A percentile compares a stretch with the other conserved stretches of the same genome.
Evolutionary conservation across 805 yeast species (phyloP).

Genomic region (Candida tibetensis): DNA sequence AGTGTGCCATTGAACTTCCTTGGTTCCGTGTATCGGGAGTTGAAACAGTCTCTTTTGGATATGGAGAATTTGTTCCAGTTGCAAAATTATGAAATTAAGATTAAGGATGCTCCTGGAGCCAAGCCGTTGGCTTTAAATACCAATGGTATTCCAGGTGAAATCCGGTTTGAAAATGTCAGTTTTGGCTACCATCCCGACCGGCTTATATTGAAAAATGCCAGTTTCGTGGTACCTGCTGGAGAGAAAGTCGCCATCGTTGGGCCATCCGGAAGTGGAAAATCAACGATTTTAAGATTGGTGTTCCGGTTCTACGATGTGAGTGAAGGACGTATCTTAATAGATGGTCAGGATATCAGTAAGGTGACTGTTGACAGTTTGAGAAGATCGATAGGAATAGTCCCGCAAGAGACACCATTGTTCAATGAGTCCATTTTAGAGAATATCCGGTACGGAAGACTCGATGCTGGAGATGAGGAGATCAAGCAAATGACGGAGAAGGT

Average conservation of each 20-base stretch:
- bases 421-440: slow-evolving; percentile 88
- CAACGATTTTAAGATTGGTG: slow-evolving; percentile 77
- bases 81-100: slow-evolving; percentile 68
- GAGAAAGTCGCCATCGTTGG: slow-evolving; percentile 92
- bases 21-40: slow-evolving; percentile 93
- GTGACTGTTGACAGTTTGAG: slow-evolving; percentile 76
- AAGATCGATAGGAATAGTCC: slow-evolving; percentile 81
- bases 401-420: slow-evolving; percentile 95
- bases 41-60: slow-evolving; percentile 88
- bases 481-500: slow-evolving; percentile 62
- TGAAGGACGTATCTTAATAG: slow-evolving; percentile 74
- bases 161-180: slow-evolving; percentile 83
- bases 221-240: slow-evolving; percentile 88
- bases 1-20: slow-evolving; percentile 92
- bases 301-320: slow-evolving; percentile 88
- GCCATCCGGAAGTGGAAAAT: slow-evolving; percentile 94
- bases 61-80: slow-evolving; percentile 93
- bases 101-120: slow-evolving; percentile 62
- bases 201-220: slow-evolving; percentile 76
- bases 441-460: slow-evolving; percentile 77
- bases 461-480: slow-evolving; percentile 73
- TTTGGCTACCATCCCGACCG: slow-evolving; percentile 91
- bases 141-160: slow-evolving; percentile 60
- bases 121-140: slow-evolving; percentile 50
- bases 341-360: slow-evolving; percentile 81